Evolutionary conservation across 805 yeast genomes (phyloP), one percentile per base, ranked within the genome.

Genomic region (Candida saitoana): DNA sequence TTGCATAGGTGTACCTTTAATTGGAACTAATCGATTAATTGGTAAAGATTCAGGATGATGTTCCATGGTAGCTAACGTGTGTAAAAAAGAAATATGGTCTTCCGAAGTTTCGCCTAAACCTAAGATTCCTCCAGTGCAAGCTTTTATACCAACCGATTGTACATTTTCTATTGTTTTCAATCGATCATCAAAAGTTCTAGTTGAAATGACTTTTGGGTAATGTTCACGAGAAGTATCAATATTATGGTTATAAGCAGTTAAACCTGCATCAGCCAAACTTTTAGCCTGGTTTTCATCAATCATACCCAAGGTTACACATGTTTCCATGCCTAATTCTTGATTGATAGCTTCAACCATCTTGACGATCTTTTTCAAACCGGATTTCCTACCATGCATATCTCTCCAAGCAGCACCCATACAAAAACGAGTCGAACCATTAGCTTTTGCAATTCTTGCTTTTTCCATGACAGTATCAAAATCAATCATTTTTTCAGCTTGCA

Each of bases 381-480:
- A 73, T 58, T 82, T 84, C 38, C 93, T 68, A 14, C 93, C 91
- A 38, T 68, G 67, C 93, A 85, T 85, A 47, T 84, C 91, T 57
- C 93, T 73, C 93, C 91, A 86, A 2, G 93, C 93, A 8, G 91
- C 87, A 36, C 93, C 93, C 80, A 85, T 76, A 56, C 93, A 85
- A 56, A 85, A 85, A 49, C 93, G 69, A 0, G 93, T 85, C 1
- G 84, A 74, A 0, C 91, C 91, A 49, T 84, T 83, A 4, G 51
- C 65, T 51, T 82, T 80, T 9, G 93, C 90, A 39, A 71, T 73
- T 41, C 62, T 65, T 1, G 93, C 93, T 24, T 78, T 82, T 39
- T 63, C 69, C 50, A 81, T 60, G 1, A 85, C 90, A n/a, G 71
- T 70, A 4, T 82, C 88, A 8, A 83, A 55, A 18, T 69, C 62